Percentiles rank a stretch among this genome's conserved stretches.
Conservation (phyloP, 371 early-diverging fungal genomes). For the Mucor piriformis region DNA sequence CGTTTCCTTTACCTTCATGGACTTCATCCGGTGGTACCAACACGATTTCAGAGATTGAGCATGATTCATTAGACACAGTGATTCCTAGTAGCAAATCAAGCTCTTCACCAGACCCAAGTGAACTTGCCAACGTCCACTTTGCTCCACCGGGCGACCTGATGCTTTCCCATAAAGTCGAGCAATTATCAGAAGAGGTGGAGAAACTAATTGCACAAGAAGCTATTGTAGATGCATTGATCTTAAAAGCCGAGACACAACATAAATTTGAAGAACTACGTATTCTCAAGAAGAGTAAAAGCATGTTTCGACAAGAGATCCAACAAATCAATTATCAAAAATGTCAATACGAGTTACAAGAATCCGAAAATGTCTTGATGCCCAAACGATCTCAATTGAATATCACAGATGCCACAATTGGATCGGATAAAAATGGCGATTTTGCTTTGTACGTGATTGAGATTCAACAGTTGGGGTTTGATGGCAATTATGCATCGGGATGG, state of each 20-base stretch:
- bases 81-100: not conserved
- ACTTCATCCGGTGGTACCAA: constrained; percentile 42
- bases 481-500: constrained; percentile 71
- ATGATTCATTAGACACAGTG: constrained; percentile 30
- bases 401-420: constrained; percentile 59
- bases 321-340: constrained; percentile 69
- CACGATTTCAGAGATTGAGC: constrained; percentile 36
- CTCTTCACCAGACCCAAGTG: not conserved
- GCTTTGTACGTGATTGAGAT: constrained; percentile 81
- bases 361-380: constrained; percentile 71
- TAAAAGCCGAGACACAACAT: constrained; percentile 57
- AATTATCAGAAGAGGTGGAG: constrained; percentile 58
- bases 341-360: constrained; percentile 65
- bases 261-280: constrained; percentile 64
- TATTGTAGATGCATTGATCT: constrained; percentile 66
- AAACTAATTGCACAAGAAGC: constrained; percentile 68
- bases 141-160: constrained; percentile 76
- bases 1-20: constrained; percentile 36
- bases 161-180: constrained; percentile 55
- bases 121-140: constrained; percentile 48
- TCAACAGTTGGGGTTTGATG: constrained; percentile 61
- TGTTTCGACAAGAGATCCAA: constrained; percentile 62
- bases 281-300: constrained; percentile 60
- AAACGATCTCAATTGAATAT: constrained; percentile 64
- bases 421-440: constrained; percentile 64